These are phyloP conservation scores for Ceriops tagal DNA, from an alignment of 345 rosid genomes.

Conservation along the genomic window DNA sequence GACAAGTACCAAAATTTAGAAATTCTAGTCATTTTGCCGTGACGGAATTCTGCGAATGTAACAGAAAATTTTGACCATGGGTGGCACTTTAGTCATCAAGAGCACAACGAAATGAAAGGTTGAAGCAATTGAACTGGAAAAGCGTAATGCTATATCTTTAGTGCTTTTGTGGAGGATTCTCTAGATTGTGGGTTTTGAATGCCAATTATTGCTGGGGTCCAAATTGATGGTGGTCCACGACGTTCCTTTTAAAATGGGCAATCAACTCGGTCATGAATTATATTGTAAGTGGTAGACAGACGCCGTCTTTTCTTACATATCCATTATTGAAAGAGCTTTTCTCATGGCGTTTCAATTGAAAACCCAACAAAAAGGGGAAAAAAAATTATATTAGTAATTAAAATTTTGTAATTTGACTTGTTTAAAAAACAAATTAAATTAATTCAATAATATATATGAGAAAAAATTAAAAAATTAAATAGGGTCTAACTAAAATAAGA, in stretches of 20 bases:
- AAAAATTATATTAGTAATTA: conserved; percentile 1
- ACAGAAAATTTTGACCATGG: conserved; percentile 22
- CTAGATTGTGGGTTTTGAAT: conserved; percentile 11
- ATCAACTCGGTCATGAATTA: conserved; percentile 19
- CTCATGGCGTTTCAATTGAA: conserved; percentile 14
- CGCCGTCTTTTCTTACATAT: conserved; percentile 39
- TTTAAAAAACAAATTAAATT: no score
- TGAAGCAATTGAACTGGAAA: conserved; percentile 26
- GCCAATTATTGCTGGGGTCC: conserved; percentile 13
- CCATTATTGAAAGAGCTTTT: conserved; percentile 28
- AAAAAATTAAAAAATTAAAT: no score
- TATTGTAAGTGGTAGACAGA: conserved; percentile 39
- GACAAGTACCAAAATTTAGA: no score
- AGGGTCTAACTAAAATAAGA: no score
- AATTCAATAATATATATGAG: no score
- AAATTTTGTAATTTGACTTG: neutral
- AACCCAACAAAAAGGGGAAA: neutral
- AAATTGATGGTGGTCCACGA: conserved; percentile 42
- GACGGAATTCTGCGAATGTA: conserved; percentile 2
- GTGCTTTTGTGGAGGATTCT: conserved; percentile 35
- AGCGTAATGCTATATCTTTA: conserved; percentile 19
- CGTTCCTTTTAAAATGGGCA: conserved; percentile 32
- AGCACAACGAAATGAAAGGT: conserved; percentile 18
- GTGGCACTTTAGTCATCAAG: conserved; percentile 16
- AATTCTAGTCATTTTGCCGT: neutral